Evolutionary conservation across 2,329 filamentous ascomycete genomes (phyloP), one percentile per base, ranked within the genome.

Genomic region (Fusarium irregulare): DNA sequence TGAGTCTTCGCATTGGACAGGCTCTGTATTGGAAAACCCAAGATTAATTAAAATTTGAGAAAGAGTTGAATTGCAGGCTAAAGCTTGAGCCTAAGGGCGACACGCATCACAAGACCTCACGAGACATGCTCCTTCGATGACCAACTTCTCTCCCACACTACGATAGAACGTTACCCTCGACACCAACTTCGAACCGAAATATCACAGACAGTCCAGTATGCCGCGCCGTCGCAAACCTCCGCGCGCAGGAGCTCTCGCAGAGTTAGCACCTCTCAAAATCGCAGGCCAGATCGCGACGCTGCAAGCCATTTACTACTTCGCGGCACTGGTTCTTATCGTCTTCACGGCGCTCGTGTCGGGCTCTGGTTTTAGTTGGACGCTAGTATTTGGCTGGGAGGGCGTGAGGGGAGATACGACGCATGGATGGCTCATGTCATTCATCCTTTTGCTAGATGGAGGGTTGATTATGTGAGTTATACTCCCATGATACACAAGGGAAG

Each of bases 281-380:
- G 83, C 88, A 49, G 79, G 82, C 64, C 88, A 90, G 78, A 89
- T 90, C 75, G 82, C 84, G 44, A 81, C 82, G 14, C 78, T 90
- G 16, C 88, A 90, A 74, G 80, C 79, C 20, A 78, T 88, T 54
- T 89, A 87, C 80, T 89, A 89, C 76, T 77, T 78, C 60, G 80
- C 80, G 20, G 84, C 85, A 10, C 76, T 86, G 32, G 78, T 87
- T 13, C 80, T 89, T 44, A 83, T 87, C 76, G 80, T 88, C 60
- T 90, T 90, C 78, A 87, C 85, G 12, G 80, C 86, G 14, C 83
- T 89, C 41, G 86, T 89, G 21, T 83, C 86, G n/a, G 88, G 88
- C 32, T 80, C 83, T 28, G 75, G 80, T 4, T 89, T 90, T 74
- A 82, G 79, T 56, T 70, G 85, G 10, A 84, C 87, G 70, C 78